A percentile compares a stretch with the other conserved stretches of the same genome.
These are phyloP conservation scores for Bruguiera sexangula DNA, from an alignment of 345 rosid genomes.

Conservation along the genomic window DNA sequence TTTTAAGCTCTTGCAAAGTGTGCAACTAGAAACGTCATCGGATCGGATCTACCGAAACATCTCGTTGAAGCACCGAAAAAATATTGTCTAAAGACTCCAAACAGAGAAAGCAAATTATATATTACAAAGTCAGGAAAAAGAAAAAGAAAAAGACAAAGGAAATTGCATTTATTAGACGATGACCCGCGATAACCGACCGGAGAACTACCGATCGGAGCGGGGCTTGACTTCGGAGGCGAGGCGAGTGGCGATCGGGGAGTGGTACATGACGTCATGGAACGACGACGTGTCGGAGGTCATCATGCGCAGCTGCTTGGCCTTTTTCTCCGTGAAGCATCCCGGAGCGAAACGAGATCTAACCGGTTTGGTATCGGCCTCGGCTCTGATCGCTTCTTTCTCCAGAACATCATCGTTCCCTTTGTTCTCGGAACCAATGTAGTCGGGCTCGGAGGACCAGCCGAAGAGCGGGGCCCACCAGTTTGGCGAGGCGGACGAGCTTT, in stretches of 20 bases:
- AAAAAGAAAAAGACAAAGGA: too few relatives aligned
- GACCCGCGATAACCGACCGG: too few relatives aligned
- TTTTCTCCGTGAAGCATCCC: slow-evolving; percentile 58
- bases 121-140: too few relatives aligned
- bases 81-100: too few relatives aligned
- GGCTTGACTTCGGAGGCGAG: slow-evolving; percentile 47
- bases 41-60: too few relatives aligned
- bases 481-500: slow-evolving; percentile 13
- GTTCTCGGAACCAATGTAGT: slow-evolving; percentile 38
- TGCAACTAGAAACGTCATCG: too few relatives aligned
- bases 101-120: too few relatives aligned
- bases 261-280: slow-evolving; percentile 72
- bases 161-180: too few relatives aligned
- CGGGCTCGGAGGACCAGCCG: slow-evolving; percentile 52
- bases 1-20: too few relatives aligned
- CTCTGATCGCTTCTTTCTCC: not conserved
- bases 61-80: too few relatives aligned
- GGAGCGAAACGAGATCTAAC: slow-evolving; percentile 31
- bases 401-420: not conserved
- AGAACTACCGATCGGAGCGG: slow-evolving; percentile 21
- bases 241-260: slow-evolving; percentile 62
- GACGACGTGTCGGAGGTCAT: slow-evolving; percentile 39
- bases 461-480: slow-evolving; percentile 62
- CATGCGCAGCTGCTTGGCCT: slow-evolving; percentile 58
- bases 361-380: slow-evolving; percentile 17